Conservation (phyloP, 2,329 filamentous ascomycete species). For the Hypomyces perniciosus region DNA sequence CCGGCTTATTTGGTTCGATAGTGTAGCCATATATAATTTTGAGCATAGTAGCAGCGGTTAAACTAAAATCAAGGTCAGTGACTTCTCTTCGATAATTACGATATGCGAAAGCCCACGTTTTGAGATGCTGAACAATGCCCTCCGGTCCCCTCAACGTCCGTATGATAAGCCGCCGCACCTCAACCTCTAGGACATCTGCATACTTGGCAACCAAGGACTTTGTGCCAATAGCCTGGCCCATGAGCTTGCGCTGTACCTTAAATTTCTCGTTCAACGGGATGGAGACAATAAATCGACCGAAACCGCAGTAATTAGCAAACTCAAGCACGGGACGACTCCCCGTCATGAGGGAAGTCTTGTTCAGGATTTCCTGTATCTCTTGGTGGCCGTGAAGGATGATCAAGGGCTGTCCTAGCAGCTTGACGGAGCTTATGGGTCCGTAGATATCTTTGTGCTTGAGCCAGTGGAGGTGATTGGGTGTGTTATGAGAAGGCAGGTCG, state of each 20-base stretch:
- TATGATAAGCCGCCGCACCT: background rate
- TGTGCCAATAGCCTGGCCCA: constrained; percentile 2
- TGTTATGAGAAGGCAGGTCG: constrained; percentile 33
- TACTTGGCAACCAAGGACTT: background rate
- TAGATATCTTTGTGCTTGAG: constrained; percentile 26
- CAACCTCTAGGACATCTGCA: background rate
- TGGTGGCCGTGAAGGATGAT: constrained; percentile 33
- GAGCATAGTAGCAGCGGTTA: constrained; percentile 10
- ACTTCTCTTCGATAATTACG: background rate
- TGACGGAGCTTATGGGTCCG: constrained; percentile 20
- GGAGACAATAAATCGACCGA: background rate
- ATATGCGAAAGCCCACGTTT: background rate
- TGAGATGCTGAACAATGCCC: background rate
- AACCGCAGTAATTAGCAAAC: constrained; percentile 5
- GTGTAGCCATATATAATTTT: constrained; percentile 18
- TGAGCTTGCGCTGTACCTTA: background rate
- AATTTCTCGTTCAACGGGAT: background rate
- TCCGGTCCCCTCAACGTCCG: background rate
- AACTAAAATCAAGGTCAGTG: background rate
- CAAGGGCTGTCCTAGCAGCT: constrained; percentile 25
- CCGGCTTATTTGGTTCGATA: constrained; percentile 15
- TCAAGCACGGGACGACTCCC: constrained; percentile 1
- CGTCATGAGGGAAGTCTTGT: constrained; percentile 25
- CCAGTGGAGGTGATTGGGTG: constrained; percentile 27
- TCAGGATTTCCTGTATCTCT: constrained; percentile 30